Conservation (phyloP, 306 rosid genomes). For the Corylus heterophylla region DNA sequence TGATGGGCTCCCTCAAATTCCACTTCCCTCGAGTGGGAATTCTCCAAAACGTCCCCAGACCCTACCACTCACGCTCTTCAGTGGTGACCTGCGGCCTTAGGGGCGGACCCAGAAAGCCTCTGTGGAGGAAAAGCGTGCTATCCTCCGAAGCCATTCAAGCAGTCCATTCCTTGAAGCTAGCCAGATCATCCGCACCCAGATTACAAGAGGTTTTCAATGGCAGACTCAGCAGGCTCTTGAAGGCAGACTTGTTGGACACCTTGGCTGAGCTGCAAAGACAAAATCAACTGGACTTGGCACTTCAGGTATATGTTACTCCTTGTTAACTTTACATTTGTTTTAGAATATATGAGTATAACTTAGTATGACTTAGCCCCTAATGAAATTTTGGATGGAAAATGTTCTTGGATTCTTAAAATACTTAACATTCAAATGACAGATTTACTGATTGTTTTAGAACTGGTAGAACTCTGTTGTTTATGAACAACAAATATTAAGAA, state of each 20-base stretch:
- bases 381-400: too few relatives aligned
- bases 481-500: too few relatives aligned
- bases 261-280: constrained; percentile 1
- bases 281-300: not conserved
- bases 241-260: not conserved
- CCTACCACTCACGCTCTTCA: not conserved
- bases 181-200: constrained; percentile 37
- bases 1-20: constrained; percentile 19
- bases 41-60: constrained; percentile 2
- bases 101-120: constrained; percentile 29
- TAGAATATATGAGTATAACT: too few relatives aligned
- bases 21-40: constrained; percentile 12
- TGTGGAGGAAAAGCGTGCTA: constrained; percentile 48
- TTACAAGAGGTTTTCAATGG: constrained; percentile 39
- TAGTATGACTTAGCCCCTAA: not conserved
- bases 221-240: constrained; percentile 50
- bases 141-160: constrained; percentile 69
- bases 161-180: constrained; percentile 67
- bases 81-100: constrained; percentile 56
- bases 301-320: not conserved
- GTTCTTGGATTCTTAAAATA: too few relatives aligned
- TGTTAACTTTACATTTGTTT: not conserved
- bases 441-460: too few relatives aligned
- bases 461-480: too few relatives aligned
- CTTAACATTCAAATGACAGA: too few relatives aligned